phyloP scores from a whole-genome alignment of 768 basidiomycete species.

The Lentinula detonsa region DNA sequence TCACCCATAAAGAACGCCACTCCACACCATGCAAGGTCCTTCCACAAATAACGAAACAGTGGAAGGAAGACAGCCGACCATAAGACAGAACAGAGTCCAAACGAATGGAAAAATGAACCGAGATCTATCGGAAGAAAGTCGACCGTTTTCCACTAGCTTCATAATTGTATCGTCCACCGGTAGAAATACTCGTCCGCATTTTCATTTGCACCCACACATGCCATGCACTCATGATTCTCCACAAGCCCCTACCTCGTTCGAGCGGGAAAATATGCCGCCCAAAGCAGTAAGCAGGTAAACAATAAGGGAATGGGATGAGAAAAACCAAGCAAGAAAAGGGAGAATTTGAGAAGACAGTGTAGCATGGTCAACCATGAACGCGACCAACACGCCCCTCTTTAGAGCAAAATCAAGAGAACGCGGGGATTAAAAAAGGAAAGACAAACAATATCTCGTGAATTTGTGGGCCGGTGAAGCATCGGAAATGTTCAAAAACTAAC shows the following conservation, averaged over 20 bases:
- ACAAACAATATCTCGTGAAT: not conserved
- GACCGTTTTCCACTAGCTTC: too few species aligned
- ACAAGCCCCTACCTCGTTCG: not conserved
- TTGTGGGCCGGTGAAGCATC: not conserved
- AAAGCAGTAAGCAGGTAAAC: not conserved
- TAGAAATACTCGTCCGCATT: too few species aligned
- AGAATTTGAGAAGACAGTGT: not conserved
- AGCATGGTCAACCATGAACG: conserved; percentile 10
- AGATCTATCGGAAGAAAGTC: not conserved
- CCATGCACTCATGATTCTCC: not conserved
- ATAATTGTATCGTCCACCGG: too few species aligned
- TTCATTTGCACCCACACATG: too few species aligned
- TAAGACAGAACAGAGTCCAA: too few species aligned
- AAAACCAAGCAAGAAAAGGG: not conserved
- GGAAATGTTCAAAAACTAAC: not conserved
- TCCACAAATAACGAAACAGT: too few species aligned
- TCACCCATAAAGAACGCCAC: too few species aligned
- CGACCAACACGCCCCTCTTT: conserved; percentile 4
- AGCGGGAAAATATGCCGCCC: not conserved
- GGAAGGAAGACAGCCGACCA: too few species aligned
- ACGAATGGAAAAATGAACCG: too few species aligned
- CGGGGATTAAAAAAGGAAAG: not conserved
- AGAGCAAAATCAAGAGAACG: conserved; percentile 8
- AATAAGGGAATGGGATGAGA: not conserved
- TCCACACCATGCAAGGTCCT: too few species aligned